phyloP scores from a whole-genome alignment of 2,329 filamentous ascomycete species.

The Penicillium occitanis region DNA sequence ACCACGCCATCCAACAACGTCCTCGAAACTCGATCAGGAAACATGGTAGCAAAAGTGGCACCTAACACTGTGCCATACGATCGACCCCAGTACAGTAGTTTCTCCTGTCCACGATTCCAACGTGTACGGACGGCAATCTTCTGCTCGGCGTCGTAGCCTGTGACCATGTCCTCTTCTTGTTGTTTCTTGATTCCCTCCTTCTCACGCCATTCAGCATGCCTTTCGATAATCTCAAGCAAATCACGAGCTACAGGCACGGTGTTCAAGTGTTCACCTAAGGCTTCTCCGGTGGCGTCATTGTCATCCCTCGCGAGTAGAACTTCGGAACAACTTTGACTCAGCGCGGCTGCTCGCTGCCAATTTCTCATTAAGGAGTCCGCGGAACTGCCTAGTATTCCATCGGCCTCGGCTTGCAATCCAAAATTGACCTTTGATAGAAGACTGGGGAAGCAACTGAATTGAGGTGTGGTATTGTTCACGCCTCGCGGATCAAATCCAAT shows the following conservation, averaged over 20 bases:
- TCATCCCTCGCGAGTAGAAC: conserved; percentile 25
- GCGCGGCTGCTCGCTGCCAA: conserved; percentile 36
- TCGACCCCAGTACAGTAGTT: conserved; percentile 44
- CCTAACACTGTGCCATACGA: conserved; percentile 51
- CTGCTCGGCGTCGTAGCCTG: conserved; percentile 26
- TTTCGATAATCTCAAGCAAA: conserved; percentile 40
- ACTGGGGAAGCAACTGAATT: conserved; percentile 43
- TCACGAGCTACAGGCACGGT: conserved; percentile 37
- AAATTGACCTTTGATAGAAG: conserved; percentile 33
- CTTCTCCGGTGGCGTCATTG: conserved; percentile 24
- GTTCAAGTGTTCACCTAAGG: conserved; percentile 35
- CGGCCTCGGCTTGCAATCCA: conserved; percentile 36
- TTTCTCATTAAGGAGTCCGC: conserved; percentile 31
- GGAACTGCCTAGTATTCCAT: conserved; percentile 38
- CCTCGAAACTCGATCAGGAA: conserved; percentile 39
- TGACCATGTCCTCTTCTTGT: conserved; percentile 19
- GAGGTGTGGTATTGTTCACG: conserved; percentile 43
- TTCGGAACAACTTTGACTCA: conserved; percentile 34
- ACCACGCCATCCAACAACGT: conserved; percentile 39
- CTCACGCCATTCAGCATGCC: conserved; percentile 42
- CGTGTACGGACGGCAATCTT: conserved; percentile 29
- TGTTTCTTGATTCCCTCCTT: conserved; percentile 33
- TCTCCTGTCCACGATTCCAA: conserved; percentile 33
- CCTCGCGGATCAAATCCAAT: conserved; percentile 49
- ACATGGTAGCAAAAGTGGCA: conserved; percentile 48